These are phyloP conservation scores for Podila epicladia DNA, from an alignment of 192 early-diverging fungal species.

Conservation along the genomic window DNA sequence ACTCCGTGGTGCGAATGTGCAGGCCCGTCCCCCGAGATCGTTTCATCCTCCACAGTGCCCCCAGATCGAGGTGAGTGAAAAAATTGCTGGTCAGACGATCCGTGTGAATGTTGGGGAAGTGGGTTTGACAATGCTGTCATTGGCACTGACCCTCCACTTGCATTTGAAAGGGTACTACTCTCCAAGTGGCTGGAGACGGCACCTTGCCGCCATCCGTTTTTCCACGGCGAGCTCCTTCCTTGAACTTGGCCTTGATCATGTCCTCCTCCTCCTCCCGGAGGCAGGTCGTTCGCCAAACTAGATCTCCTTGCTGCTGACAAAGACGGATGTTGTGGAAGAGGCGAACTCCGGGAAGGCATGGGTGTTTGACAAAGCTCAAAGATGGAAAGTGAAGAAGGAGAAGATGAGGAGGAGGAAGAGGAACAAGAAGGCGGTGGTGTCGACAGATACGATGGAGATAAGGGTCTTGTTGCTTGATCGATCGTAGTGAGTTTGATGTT, in stretches of 20 bases:
- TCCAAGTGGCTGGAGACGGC: not conserved
- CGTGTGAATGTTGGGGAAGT: not conserved
- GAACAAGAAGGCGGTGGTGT: no score
- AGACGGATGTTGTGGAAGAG: not conserved
- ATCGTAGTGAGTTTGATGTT: no score
- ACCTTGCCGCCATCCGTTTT: not conserved
- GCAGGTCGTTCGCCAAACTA: not conserved
- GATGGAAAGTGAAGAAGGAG: not conserved
- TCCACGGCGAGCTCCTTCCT: not conserved
- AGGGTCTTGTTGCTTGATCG: no score
- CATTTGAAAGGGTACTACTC: not conserved
- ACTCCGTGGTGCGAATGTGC: conserved; percentile 21
- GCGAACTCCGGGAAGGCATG: not conserved
- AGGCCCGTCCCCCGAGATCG: not conserved
- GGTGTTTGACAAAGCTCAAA: not conserved
- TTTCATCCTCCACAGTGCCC: not conserved
- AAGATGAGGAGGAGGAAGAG: no score
- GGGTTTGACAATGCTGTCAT: not conserved
- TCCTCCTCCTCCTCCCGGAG: not conserved
- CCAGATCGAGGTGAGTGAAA: not conserved
- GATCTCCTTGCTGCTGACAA: not conserved
- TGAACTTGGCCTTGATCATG: not conserved
- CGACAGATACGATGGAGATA: no score
- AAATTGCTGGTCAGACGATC: not conserved
- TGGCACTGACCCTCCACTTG: not conserved